These are phyloP conservation scores for Pseudopithomyces chartarum DNA, from an alignment of 2,329 filamentous ascomycete genomes.

Conservation along the genomic window DNA sequence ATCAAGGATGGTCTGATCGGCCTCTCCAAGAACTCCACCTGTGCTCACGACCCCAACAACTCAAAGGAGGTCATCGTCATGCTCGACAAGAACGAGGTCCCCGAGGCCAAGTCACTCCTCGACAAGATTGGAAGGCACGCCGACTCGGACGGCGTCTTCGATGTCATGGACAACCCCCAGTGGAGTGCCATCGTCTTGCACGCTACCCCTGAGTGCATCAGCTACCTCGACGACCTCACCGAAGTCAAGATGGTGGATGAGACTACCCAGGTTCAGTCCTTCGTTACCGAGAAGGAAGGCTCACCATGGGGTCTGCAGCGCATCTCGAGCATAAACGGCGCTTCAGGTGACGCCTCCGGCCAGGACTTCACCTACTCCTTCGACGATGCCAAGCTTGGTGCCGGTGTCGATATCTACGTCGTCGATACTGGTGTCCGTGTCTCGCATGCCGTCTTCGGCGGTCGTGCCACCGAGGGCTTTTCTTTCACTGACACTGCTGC, in stretches of 20 bases:
- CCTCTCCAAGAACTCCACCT: constrained; percentile 16
- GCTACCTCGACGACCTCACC: constrained; percentile 45
- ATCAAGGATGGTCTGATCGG: constrained; percentile 29
- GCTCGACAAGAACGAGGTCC: constrained; percentile 23
- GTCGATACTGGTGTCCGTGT: constrained; percentile 56
- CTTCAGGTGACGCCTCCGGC: constrained; percentile 27
- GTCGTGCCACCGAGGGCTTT: constrained; percentile 50
- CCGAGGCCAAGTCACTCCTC: constrained; percentile 8
- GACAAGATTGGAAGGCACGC: constrained; percentile 37
- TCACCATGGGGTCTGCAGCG: constrained; percentile 55
- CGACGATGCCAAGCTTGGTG: constrained; percentile 42
- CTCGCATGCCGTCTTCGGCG: constrained; percentile 52
- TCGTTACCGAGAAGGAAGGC: constrained; percentile 31
- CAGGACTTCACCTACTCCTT: constrained; percentile 51
- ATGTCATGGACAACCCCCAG: constrained; percentile 48
- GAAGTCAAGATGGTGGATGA: constrained; percentile 51
- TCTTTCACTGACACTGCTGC: constrained; percentile 38
- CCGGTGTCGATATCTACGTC: constrained; percentile 55
- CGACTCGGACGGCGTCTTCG: constrained; percentile 38
- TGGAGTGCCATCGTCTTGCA: constrained; percentile 46
- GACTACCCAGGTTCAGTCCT: constrained; percentile 40
- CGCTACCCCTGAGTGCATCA: constrained; percentile 48
- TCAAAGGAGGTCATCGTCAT: constrained; percentile 37
- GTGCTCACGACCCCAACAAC: constrained; percentile 32
- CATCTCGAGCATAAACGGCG: constrained; percentile 47